These are phyloP conservation scores for Yarrowia keelungensis DNA, from an alignment of 805 yeast species.

Conservation along the genomic window DNA sequence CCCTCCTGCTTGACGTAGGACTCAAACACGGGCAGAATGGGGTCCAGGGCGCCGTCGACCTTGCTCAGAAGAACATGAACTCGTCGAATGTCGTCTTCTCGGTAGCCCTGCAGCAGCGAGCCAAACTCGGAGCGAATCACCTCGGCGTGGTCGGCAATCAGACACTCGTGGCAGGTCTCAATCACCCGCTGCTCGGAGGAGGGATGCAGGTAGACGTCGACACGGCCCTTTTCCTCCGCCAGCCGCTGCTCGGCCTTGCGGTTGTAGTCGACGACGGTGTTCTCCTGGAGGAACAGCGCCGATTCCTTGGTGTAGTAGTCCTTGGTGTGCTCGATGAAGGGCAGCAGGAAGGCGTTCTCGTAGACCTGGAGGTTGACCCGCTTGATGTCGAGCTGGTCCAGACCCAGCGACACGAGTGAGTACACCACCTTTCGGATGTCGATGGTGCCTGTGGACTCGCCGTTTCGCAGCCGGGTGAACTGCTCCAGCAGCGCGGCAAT, in stretches of 20 bases:
- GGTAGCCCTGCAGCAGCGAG: slow-evolving; percentile 73
- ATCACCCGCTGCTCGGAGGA: slow-evolving; percentile 80
- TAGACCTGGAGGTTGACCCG: slow-evolving; percentile 84
- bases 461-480: slow-evolving; percentile 79
- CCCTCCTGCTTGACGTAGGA: slow-evolving; percentile 74
- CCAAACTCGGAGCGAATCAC: slow-evolving; percentile 79
- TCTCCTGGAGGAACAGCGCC: slow-evolving; percentile 64
- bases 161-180: slow-evolving; percentile 73
- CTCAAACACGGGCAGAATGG: slow-evolving; percentile 76
- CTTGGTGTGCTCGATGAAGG: slow-evolving; percentile 67
- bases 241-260: slow-evolving; percentile 82
- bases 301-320: slow-evolving; percentile 74
- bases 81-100: slow-evolving; percentile 74
- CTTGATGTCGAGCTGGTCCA: slow-evolving; percentile 87
- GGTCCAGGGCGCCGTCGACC: slow-evolving; percentile 79
- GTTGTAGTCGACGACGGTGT: slow-evolving; percentile 90
- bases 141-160: slow-evolving; percentile 79
- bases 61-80: slow-evolving; percentile 78
- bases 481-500: slow-evolving; percentile 76
- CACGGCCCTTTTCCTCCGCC: slow-evolving; percentile 79
- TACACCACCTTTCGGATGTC: slow-evolving; percentile 76
- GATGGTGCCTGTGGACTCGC: slow-evolving; percentile 71
- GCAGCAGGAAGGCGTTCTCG: slow-evolving; percentile 75
- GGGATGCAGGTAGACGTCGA: slow-evolving; percentile 81
- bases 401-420: slow-evolving; percentile 87